Base-by-base conservation (phyloP, 768 basidiomycete genomes). In the Boletellus emodensis region DNA sequence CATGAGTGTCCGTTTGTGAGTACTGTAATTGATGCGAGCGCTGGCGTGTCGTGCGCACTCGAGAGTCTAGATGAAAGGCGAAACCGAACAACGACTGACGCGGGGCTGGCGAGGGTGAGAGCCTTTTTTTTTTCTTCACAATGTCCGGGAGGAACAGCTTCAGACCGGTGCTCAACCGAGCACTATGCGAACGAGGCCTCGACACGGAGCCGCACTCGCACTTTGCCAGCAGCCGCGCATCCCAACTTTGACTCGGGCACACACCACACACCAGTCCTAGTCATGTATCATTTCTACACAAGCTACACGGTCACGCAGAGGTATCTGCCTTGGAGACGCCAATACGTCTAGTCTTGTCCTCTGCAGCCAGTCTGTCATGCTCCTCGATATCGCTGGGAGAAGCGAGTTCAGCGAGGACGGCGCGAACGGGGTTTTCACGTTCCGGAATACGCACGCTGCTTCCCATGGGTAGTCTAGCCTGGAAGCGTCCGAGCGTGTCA, bases 381-480 rank as follows among this genome's bases (percentile, higher is more conserved):
- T 82, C 83, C 52, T 87, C 86, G 57, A 90, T 90, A 59, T 87
- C 77, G 50, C 87, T 90, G 62, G 6, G 1, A 40, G 41, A 47
- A 28, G 49, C 6, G 7, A 6, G 20, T 36, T 58, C 36, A 50
- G 43, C 15, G 34, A 26, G 34, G 17, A 28, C 26, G 28, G 52
- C 38, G 14, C 39, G n/a, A 46, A 35, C 39, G 14, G 33, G 7
- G 28, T 35, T 32, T 4, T 7, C 24, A 26, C 4, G 5, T 26
- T n/a, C 15, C 9, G 37, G 37, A 14, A 39, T 17, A 66, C 86
- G 70, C 61, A 86, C 88, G 64, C 74, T 20, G 82, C 79, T 72
- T 90, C 88, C 88, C 89, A 90, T 59, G 88, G 88, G 63, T 90
- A 90, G 62, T 90, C 85, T 54, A 90, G 74, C 88, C 87, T 88